A percentile compares a stretch with the other conserved stretches of the same genome.
phyloP scores from a whole-genome alignment of 345 rosid species.

The Syzygium aromaticum region DNA sequence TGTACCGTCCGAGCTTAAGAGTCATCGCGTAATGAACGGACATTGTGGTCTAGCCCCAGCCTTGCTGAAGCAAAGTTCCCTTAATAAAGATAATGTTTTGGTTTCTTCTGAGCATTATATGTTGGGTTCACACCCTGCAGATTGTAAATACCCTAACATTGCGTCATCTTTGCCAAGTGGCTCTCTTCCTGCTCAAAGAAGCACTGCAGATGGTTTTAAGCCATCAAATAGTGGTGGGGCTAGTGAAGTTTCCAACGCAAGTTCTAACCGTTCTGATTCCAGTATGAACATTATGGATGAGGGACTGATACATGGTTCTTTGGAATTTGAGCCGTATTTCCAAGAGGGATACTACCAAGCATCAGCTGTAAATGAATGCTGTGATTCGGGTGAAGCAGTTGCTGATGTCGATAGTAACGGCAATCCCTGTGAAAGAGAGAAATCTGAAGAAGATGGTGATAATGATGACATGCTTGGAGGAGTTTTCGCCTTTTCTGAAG shows the following conservation, averaged over 20 bases:
- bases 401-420: constrained; percentile 29
- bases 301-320: constrained; percentile 33
- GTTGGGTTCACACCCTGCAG: constrained; percentile 27
- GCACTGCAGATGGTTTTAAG: constrained; percentile 27
- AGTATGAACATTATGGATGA: constrained; percentile 54
- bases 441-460: constrained; percentile 67
- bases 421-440: constrained; percentile 49
- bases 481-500: constrained; percentile 89
- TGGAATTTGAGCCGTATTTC: constrained; percentile 63
- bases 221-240: constrained; percentile 37
- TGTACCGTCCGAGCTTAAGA: constrained; percentile 20
- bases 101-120: constrained; percentile 37
- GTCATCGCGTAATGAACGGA: constrained; percentile 15
- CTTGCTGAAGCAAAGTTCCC: constrained; percentile 21
- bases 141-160: constrained; percentile 24
- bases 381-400: constrained; percentile 26
- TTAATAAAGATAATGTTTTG: constrained; percentile 18
- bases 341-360: constrained; percentile 56
- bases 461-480: constrained; percentile 84
- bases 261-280: constrained; percentile 56
- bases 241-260: constrained; percentile 48
- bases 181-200: constrained; percentile 44
- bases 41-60: constrained; percentile 29
- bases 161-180: constrained; percentile 29
- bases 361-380: constrained; percentile 10